These are phyloP conservation scores for Leishmania aethiopica DNA, from an alignment of 208 protist species.

Conservation along the genomic window DNA sequence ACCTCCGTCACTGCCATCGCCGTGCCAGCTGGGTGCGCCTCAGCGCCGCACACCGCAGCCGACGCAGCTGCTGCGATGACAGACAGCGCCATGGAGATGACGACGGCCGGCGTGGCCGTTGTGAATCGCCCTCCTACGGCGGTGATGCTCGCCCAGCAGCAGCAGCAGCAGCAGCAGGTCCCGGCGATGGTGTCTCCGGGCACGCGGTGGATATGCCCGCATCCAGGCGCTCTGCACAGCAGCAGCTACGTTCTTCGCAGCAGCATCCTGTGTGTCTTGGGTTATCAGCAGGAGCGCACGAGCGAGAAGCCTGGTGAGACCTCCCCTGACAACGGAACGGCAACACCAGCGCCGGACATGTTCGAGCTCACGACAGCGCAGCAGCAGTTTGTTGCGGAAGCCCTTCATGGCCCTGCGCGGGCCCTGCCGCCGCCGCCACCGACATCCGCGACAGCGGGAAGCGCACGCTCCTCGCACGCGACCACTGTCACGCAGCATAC, in stretches of 20 bases:
- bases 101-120: not conserved
- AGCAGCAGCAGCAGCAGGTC: constrained; percentile 11
- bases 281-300: not conserved
- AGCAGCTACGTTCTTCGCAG: constrained; percentile 25
- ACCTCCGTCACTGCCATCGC: not conserved
- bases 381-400: constrained; percentile 2
- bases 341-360: not conserved
- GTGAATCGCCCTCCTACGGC: not conserved
- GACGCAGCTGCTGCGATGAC: not conserved
- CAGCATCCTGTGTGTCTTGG: constrained; percentile 39
- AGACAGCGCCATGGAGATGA: not conserved
- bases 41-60: not conserved
- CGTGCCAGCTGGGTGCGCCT: not conserved
- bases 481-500: constrained; percentile 12
- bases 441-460: not conserved
- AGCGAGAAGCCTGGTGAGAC: not conserved
- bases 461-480: constrained; percentile 2
- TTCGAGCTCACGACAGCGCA: constrained; percentile 9
- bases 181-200: constrained; percentile 3
- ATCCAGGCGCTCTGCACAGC: not conserved
- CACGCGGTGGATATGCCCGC: constrained; percentile 11
- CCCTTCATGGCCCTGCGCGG: not conserved
- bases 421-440: not conserved
- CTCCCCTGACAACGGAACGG: not conserved
- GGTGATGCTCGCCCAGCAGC: not conserved